Evolutionary conservation across 768 basidiomycete species (phyloP).

Genomic region (Lentinula guzmanii): DNA sequence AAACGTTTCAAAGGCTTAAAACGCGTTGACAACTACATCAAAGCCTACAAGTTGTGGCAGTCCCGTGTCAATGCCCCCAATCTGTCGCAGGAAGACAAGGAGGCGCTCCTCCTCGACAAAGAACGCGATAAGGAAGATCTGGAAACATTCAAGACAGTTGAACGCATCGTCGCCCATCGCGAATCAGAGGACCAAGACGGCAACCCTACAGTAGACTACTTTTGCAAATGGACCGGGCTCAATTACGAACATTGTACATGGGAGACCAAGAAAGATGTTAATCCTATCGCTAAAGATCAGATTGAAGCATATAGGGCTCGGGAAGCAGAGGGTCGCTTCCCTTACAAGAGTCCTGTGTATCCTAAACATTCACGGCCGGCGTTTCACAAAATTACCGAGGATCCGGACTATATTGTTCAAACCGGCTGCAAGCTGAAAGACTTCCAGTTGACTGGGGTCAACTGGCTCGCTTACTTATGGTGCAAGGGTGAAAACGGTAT

Average conservation of each 20-base stretch:
- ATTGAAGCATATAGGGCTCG: slow-evolving; percentile 77
- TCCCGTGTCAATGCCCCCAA: slow-evolving; percentile 56
- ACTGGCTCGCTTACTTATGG: slow-evolving; percentile 99
- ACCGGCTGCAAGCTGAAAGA: slow-evolving; percentile 91
- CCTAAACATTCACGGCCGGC: slow-evolving; percentile 60
- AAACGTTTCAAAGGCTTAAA: slow-evolving; percentile 95
- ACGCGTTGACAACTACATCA: slow-evolving; percentile 99
- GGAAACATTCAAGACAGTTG: slow-evolving; percentile 87
- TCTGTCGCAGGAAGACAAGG: slow-evolving; percentile 80
- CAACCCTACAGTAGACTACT: slow-evolving; percentile 58
- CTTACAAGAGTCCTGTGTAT: slow-evolving; percentile 76
- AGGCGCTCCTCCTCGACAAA: slow-evolving; percentile 82
- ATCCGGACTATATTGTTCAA: slow-evolving; percentile 75
- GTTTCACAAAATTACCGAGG: slow-evolving; percentile 79
- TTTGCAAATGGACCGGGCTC: slow-evolving; percentile 95
- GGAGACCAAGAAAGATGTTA: slow-evolving; percentile 82
- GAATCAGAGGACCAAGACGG: slow-evolving; percentile 45
- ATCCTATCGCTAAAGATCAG: slow-evolving; percentile 66
- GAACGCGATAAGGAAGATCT: slow-evolving; percentile 89
- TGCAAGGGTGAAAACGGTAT: slow-evolving; percentile 93
- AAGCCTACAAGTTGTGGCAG: slow-evolving; percentile 74
- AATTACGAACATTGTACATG: slow-evolving; percentile 95
- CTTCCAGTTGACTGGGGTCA: slow-evolving; percentile 96
- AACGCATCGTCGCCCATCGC: slow-evolving; percentile 81
- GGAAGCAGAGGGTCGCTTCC: slow-evolving; percentile 75